These are phyloP conservation scores for Colletotrichum cereale DNA, from an alignment of 2,329 filamentous ascomycete species.

Conservation along the genomic window DNA sequence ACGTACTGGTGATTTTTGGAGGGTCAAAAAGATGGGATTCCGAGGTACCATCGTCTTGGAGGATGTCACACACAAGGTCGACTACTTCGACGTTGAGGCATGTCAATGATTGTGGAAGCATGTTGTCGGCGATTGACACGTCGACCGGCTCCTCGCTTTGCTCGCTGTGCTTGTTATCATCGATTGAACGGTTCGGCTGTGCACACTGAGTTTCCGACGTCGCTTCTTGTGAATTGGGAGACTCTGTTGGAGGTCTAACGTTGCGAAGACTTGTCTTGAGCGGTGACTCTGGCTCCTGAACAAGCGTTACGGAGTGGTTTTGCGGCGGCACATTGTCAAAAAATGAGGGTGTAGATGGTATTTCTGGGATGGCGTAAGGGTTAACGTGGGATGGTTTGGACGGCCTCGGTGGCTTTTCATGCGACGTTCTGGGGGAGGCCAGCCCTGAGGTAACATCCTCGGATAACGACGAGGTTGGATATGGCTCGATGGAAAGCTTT, in stretches of 20 bases:
- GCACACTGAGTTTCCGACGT: not conserved
- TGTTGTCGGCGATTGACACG: conserved; percentile 47
- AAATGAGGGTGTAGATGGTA: conserved; percentile 52
- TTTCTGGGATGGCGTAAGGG: conserved; percentile 49
- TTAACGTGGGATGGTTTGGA: conserved; percentile 47
- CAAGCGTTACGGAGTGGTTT: conserved; percentile 21
- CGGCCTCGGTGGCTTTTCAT: conserved; percentile 52
- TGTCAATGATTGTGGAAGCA: conserved; percentile 69
- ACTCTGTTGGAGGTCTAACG: not conserved
- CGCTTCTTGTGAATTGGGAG: not conserved
- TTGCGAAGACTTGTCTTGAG: conserved; percentile 1
- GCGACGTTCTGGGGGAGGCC: conserved; percentile 49
- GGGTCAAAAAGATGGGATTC: conserved; percentile 63
- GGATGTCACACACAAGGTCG: conserved; percentile 71
- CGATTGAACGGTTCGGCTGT: not conserved
- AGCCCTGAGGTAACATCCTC: conserved; percentile 50
- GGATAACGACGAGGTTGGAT: conserved; percentile 42
- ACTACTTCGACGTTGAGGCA: conserved; percentile 67
- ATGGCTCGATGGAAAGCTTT: conserved; percentile 48
- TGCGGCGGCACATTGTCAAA: conserved; percentile 54
- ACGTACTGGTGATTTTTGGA: conserved; percentile 31
- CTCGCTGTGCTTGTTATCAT: conserved; percentile 12
- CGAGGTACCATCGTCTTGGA: conserved; percentile 67
- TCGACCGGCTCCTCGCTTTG: conserved; percentile 40
- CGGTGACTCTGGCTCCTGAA: conserved; percentile 34